Conservation (phyloP, 805 yeast genomes). For the Teunomyces funiuensis region DNA sequence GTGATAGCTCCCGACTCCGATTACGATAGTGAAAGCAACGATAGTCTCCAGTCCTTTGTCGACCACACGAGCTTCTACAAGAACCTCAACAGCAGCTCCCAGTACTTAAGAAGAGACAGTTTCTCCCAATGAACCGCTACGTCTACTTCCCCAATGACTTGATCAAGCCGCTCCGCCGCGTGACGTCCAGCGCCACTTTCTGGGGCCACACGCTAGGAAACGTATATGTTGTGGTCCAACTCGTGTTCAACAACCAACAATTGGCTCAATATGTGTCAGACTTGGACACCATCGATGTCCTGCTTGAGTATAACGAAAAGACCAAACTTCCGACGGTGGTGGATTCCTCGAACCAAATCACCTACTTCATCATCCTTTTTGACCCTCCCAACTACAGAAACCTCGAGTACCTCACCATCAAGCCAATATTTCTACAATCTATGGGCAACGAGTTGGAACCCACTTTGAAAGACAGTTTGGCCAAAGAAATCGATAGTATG, state of each 20-base stretch:
- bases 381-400: constrained; percentile 68
- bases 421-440: constrained; percentile 68
- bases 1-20: constrained; percentile 5
- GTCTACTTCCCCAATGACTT: constrained; percentile 38
- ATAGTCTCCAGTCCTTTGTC: constrained; percentile 5
- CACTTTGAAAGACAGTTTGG: constrained; percentile 15
- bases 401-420: constrained; percentile 73
- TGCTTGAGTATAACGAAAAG: neutral
- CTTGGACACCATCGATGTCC: neutral
- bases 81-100: constrained; percentile 42
- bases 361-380: constrained; percentile 39
- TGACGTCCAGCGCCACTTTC: constrained; percentile 6
- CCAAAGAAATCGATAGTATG: constrained; percentile 20
- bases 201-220: constrained; percentile 26
- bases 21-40: constrained; percentile 7
- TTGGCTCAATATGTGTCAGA: constrained; percentile 4
- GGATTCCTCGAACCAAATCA: neutral
- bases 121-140: constrained; percentile 29
- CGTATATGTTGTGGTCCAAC: constrained; percentile 14
- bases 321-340: constrained; percentile 6
- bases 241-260: neutral
- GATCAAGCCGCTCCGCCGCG: constrained; percentile 9
- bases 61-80: constrained; percentile 23
- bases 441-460: constrained; percentile 23
- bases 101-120: constrained; percentile 42